Evolutionary conservation across 345 rosid genomes (phyloP).

Genomic region (Corchorus capsularis): DNA sequence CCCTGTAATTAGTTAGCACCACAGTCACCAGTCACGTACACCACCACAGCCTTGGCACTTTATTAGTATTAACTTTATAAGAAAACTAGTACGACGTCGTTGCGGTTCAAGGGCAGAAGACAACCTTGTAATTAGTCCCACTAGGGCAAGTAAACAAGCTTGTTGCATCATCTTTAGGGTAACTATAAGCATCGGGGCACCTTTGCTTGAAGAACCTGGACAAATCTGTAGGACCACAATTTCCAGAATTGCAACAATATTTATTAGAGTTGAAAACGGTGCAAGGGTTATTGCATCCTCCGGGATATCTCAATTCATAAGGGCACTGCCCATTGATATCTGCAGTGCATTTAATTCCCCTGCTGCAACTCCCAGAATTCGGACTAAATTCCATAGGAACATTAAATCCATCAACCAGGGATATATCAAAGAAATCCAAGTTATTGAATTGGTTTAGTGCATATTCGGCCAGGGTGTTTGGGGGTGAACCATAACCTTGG

Average conservation of each 20-base stretch:
- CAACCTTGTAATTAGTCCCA: conserved; percentile 39
- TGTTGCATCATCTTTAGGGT: conserved; percentile 52
- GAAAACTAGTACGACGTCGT: too few relatives aligned
- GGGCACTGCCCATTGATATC: conserved; percentile 46
- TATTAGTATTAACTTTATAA: too few relatives aligned
- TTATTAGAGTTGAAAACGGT: conserved; percentile 39
- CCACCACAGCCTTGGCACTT: too few relatives aligned
- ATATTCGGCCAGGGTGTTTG: conserved; percentile 36
- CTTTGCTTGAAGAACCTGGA: conserved; percentile 49
- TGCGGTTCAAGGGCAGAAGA: conserved; percentile 35
- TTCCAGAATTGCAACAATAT: conserved; percentile 43
- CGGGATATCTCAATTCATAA: conserved; percentile 31
- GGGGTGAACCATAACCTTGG: conserved; percentile 30
- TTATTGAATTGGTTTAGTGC: conserved; percentile 24
- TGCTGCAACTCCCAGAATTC: conserved; percentile 17
- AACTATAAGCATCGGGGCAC: conserved; percentile 59
- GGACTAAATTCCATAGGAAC: conserved; percentile 43
- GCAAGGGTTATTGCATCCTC: conserved; percentile 50
- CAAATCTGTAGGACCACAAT: conserved; percentile 37
- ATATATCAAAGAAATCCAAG: conserved; percentile 41
- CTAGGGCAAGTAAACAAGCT: conserved; percentile 36
- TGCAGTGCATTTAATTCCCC: conserved; percentile 35
- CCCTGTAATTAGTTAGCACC: too few relatives aligned
- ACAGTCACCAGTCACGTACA: too few relatives aligned
- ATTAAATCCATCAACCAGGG: conserved; percentile 39